A percentile compares a stretch with the other conserved stretches of the same genome.
These are phyloP conservation scores for Haemoproteus tartakovskyi DNA, from an alignment of 169 alveolate species.

Conservation along the genomic window DNA sequence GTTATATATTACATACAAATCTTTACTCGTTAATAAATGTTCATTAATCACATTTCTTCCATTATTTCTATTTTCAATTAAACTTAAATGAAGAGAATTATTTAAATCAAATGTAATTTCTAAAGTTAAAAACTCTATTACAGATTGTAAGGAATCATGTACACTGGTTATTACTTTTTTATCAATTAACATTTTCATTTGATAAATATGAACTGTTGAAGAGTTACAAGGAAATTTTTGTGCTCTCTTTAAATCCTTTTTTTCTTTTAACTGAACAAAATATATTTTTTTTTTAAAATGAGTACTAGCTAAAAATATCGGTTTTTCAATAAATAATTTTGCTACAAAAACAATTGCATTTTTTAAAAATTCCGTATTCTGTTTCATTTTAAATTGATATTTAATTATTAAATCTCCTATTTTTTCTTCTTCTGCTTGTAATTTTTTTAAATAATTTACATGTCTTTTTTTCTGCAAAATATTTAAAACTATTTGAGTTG, in stretches of 20 bases:
- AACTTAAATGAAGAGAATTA: constrained; percentile 4
- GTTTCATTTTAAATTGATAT: constrained; percentile 51
- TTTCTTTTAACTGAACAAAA: constrained; percentile 3
- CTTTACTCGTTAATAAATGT: constrained; percentile 12
- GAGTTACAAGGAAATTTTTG: neutral
- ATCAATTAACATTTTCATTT: neutral
- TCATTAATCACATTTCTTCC: constrained; percentile 1
- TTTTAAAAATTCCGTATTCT: constrained; percentile 53
- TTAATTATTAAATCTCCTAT: constrained; percentile 63
- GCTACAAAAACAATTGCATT: constrained; percentile 58
- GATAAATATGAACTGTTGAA: constrained; percentile 25
- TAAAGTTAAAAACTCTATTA: constrained; percentile 8
- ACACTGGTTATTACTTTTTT: neutral
- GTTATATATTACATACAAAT: constrained; percentile 13
- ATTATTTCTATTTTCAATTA: neutral
- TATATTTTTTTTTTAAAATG: constrained; percentile 40
- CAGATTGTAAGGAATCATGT: neutral
- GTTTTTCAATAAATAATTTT: constrained; percentile 65
- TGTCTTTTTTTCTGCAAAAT: constrained; percentile 68
- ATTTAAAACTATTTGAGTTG: constrained; percentile 52
- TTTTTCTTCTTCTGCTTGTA: constrained; percentile 71
- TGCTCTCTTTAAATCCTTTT: constrained; percentile 14
- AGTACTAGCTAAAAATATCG: constrained; percentile 66
- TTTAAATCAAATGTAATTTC: constrained; percentile 21
- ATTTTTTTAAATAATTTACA: constrained; percentile 64